A percentile compares a stretch with the other conserved stretches of the same genome.
phyloP scores from a whole-genome alignment of 208 protist species.

The Trichomonas tenax region DNA sequence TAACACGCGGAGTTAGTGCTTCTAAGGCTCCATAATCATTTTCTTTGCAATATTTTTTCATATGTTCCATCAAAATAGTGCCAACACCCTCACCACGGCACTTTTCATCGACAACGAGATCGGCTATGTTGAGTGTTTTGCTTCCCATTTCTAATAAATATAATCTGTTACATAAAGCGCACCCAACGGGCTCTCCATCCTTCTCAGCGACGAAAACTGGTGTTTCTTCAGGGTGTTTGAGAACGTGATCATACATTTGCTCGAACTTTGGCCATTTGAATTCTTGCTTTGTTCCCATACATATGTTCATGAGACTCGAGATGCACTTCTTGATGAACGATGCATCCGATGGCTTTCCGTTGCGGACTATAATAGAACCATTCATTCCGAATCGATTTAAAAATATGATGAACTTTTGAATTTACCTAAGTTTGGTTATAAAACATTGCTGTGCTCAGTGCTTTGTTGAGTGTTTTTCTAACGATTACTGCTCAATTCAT shows the following conservation, averaged over 20 bases:
- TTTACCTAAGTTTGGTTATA: too few species aligned
- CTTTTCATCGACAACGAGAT: background rate
- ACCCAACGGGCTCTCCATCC: background rate
- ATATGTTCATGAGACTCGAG: background rate
- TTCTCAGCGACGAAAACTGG: background rate
- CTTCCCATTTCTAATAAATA: background rate
- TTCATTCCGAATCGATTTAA: background rate
- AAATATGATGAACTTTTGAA: background rate
- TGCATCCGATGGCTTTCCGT: background rate
- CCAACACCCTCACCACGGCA: background rate
- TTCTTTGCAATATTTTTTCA: background rate
- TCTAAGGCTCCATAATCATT: background rate
- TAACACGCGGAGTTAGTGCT: background rate
- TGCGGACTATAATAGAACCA: background rate
- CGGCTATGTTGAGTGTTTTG: background rate
- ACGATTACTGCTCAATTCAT: too few species aligned
- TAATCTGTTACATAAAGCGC: background rate
- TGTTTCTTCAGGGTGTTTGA: background rate
- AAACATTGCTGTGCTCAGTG: too few species aligned
- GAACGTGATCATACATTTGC: background rate
- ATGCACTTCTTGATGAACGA: background rate
- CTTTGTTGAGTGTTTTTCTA: too few species aligned
- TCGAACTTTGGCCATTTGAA: background rate
- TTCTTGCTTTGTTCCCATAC: background rate
- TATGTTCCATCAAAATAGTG: background rate